phyloP scores from a whole-genome alignment of 129 eudicot genomes.

The Ambrosia artemisiifolia region DNA sequence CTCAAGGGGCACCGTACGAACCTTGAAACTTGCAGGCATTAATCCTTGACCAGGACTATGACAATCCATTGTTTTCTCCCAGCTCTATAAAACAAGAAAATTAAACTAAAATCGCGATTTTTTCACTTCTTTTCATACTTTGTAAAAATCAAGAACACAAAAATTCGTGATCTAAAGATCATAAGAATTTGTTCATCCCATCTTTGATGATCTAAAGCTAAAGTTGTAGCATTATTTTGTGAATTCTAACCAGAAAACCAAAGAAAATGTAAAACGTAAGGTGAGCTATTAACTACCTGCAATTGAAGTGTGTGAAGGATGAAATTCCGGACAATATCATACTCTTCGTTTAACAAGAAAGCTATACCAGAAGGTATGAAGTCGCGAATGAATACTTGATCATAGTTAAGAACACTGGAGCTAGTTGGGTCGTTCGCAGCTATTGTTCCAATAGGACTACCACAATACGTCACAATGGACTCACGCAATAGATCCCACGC shows the following conservation, averaged over 20 bases:
- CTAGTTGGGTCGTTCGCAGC: constrained; percentile 70
- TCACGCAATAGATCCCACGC: constrained; percentile 68
- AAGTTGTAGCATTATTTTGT: not conserved
- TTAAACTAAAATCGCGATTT: not conserved
- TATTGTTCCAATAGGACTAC: constrained; percentile 70
- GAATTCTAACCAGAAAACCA: not conserved
- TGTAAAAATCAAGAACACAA: no score
- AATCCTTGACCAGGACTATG: constrained; percentile 91
- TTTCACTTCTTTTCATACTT: not conserved
- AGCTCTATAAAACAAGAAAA: constrained; percentile 52
- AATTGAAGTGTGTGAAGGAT: constrained; percentile 80
- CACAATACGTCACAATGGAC: constrained; percentile 58
- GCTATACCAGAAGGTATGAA: constrained; percentile 76
- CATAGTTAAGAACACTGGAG: constrained; percentile 55
- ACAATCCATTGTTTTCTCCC: constrained; percentile 96
- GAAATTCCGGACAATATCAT: constrained; percentile 71
- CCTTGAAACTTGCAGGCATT: constrained; percentile 97
- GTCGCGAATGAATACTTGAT: constrained; percentile 80
- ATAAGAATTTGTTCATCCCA: not conserved
- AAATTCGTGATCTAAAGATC: no score
- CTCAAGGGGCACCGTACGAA: constrained; percentile 62
- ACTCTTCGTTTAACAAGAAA: constrained; percentile 70
- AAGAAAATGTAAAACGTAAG: constrained; percentile 2
- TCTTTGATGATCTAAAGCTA: not conserved
- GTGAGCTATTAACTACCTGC: constrained; percentile 48